Evolutionary conservation across 805 yeast genomes (phyloP), one percentile per base, ranked within the genome.

Genomic region (Candida alai): DNA sequence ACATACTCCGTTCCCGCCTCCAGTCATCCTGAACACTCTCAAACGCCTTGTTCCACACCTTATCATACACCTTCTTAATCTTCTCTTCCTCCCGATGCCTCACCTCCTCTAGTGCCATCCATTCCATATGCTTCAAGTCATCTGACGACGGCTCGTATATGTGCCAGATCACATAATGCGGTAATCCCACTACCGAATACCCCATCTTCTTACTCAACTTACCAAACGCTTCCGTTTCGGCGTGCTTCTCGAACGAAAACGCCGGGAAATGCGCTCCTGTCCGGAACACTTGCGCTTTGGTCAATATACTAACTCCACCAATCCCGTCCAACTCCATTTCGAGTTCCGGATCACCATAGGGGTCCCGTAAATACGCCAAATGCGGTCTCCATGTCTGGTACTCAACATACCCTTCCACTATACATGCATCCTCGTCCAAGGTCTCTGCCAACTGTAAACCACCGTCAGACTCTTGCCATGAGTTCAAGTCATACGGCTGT

Each of bases 321-420:
- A 90, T 88, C 34, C 98, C 98, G 59, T 90, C 97, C 42, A 90
- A 68, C 37, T 82, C 89, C 83, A 90, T 82, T 54, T 87, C 95
- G 28, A 82, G 90, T 53, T 85, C 90, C 5, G 94, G 90, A 59
- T 88, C 94, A 16, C 97, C 98, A 51, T 84, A 80, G 2, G 96
- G 96, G 51, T 89, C 97, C 47, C 97, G 72, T 56, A 90, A 71
- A 54, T 93, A 90, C 1, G 97, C 97, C 45, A 90, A 69, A 62
- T 90, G 97, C 2, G 96, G 95, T 60, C 98, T 74, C 97, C 97
- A 90, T 2, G 98, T 90, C 27, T 95, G 95, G 58, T 87, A 93
- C 62, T 90, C 98, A 16, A 87, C 94, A 57, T 88, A 88, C 11
- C 98, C 98, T 63, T 90, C 98, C 10, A 90, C 98, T 39, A 90